A percentile compares a stretch with the other conserved stretches of the same genome.
These are phyloP conservation scores for Arabis alpina DNA, from an alignment of 345 rosid genomes.

Conservation along the genomic window DNA sequence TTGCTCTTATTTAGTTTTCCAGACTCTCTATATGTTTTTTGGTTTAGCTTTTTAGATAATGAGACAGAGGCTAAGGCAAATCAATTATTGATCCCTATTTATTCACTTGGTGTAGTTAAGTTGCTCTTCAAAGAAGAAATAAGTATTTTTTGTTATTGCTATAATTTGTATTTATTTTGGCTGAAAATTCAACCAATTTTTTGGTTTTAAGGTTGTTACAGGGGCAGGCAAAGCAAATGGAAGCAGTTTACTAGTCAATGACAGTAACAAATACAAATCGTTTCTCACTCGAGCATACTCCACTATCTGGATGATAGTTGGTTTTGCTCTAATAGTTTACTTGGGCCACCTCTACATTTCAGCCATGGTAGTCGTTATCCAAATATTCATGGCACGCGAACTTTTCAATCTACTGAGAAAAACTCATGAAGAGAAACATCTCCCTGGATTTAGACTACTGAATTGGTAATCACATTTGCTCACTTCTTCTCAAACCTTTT, in stretches of 20 bases:
- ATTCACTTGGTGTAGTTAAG: no score
- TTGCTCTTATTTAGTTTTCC: background rate
- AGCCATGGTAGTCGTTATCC: slow-evolving; percentile 88
- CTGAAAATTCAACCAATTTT: background rate
- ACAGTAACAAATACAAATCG: slow-evolving; percentile 67
- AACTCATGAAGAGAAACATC: slow-evolving; percentile 72
- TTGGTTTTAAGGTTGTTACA: slow-evolving; percentile 47
- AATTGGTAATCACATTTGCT: slow-evolving; percentile 59
- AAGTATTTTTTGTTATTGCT: no score
- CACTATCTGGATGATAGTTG: slow-evolving; percentile 81
- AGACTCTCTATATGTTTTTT: no score
- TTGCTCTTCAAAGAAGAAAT: no score
- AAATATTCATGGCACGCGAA: slow-evolving; percentile 81
- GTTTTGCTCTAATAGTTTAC: slow-evolving; percentile 68
- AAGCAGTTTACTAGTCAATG: slow-evolving; percentile 60
- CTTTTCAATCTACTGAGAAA: slow-evolving; percentile 73
- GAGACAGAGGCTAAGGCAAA: no score
- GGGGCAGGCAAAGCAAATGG: slow-evolving; percentile 64
- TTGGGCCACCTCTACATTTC: slow-evolving; percentile 83
- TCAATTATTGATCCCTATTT: no score
- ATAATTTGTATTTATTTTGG: background rate
- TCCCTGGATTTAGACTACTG: slow-evolving; percentile 79
- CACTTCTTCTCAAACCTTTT: background rate
- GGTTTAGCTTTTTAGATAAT: no score
- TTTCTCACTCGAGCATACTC: slow-evolving; percentile 67